Base-by-base conservation (phyloP, 2,329 filamentous ascomycete species). In the Aspergillus flavus region DNA sequence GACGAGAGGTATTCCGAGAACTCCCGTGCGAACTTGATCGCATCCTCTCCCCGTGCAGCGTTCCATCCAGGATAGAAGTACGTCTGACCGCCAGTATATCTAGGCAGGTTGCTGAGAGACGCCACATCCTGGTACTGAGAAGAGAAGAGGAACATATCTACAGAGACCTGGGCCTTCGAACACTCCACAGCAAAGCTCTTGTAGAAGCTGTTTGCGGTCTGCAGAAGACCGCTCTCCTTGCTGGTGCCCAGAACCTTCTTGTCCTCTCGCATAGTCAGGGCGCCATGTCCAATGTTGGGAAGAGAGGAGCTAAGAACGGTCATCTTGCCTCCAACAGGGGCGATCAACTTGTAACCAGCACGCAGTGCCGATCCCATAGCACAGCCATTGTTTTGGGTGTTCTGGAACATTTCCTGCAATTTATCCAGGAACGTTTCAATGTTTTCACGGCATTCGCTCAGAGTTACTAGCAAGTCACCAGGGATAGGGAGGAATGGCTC, bases 11-110 rank as follows among this genome's bases (percentile, higher is more conserved):
- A 97, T 75, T 98, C 94, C 73, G 93, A 96, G 75, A 99, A 97
- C 76, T 99, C 95, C 19, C 91, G 91, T 4, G 94, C 95, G 75
- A 98, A 98, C 79, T 98, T 99, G 81, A 98, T 94, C 16, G 95
- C 95, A 77, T 99, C 95, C 76, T 99, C 95, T 28, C 89, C 90
- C 66, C 95, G 87, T 32, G 93, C 94, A 21, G 94, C 95, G 72
- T 97, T 97, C 94, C 95, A 99, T 28, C 92, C 94, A 16, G 95
- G 95, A 75, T 99, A 99, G 83, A 97, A 98, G 84, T 94, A 98
- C 1, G 95, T 99, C 77, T 98, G 95, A 26, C 95, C 95, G 77
- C 94, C 95, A 28, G 95, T 98, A 76, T 98, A 99, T 71, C 95
- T 86, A 54, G 95, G 95, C 56, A 99, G 84, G 78, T 97, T 97